Conservation (phyloP, 2,329 filamentous ascomycete genomes). For the Colletotrichum sp. region DNA sequence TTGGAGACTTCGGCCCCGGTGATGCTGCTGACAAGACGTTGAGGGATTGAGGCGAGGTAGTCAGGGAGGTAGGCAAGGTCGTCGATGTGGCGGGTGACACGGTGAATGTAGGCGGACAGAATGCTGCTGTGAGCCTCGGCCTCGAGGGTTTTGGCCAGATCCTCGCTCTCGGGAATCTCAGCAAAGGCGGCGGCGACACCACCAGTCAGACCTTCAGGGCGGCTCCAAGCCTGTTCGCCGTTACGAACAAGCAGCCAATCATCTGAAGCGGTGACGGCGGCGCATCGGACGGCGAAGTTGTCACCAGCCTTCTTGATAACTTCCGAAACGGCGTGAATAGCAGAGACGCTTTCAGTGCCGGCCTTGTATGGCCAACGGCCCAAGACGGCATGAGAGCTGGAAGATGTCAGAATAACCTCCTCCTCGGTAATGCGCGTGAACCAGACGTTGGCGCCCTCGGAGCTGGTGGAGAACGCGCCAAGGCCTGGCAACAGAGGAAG, state of each 20-base stretch:
- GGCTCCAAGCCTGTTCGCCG: constrained; percentile 79
- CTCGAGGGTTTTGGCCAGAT: constrained; percentile 80
- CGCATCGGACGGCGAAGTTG: constrained; percentile 79
- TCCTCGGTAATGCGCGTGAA: constrained; percentile 82
- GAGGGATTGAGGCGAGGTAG: constrained; percentile 73
- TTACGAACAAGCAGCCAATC: constrained; percentile 89
- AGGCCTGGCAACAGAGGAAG: constrained; percentile 73
- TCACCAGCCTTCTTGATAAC: constrained; percentile 74
- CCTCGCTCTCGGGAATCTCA: constrained; percentile 74
- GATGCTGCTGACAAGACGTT: constrained; percentile 69
- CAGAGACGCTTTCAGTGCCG: constrained; percentile 43
- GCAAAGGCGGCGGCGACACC: constrained; percentile 82
- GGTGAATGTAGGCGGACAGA: constrained; percentile 83
- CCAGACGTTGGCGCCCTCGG: constrained; percentile 80
- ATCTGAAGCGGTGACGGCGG: constrained; percentile 67
- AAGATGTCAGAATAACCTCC: constrained; percentile 77
- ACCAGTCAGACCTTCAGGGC: constrained; percentile 82
- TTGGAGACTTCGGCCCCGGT: constrained; percentile 58
- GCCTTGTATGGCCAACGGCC: constrained; percentile 72
- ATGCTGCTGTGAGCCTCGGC: constrained; percentile 85
- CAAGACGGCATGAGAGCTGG: constrained; percentile 76
- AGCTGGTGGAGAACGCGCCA: constrained; percentile 81
- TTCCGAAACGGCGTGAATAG: constrained; percentile 78
- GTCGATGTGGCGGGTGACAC: constrained; percentile 78
- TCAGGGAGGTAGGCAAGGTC: constrained; percentile 80